phyloP scores from a whole-genome alignment of 805 yeast species.

The Schizosaccharomyces octosporus region DNA sequence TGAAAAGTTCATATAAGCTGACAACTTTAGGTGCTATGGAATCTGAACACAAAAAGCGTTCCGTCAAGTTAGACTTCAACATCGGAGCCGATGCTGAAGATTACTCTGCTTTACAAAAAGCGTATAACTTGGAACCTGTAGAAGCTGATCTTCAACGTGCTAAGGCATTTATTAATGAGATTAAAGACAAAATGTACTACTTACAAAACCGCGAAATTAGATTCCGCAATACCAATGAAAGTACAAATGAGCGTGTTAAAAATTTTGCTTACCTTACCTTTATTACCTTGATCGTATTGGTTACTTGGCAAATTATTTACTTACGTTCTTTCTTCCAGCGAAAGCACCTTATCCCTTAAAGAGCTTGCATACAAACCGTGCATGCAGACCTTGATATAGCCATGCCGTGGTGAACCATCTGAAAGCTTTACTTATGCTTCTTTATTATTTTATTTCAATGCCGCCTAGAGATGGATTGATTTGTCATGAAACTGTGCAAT shows the following conservation, averaged over 20 bases:
- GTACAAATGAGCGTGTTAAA: conserved; percentile 80
- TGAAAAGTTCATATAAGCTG: too few species aligned
- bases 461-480: too few species aligned
- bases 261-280: conserved; percentile 60
- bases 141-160: conserved; percentile 75
- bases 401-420: too few species aligned
- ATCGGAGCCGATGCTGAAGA: conserved; percentile 93
- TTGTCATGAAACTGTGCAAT: too few species aligned
- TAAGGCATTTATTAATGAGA: conserved; percentile 66
- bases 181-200: conserved; percentile 55
- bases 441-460: too few species aligned
- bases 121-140: conserved; percentile 76
- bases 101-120: conserved; percentile 84
- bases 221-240: conserved; percentile 89
- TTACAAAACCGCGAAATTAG: conserved; percentile 71
- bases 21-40: conserved; percentile 15
- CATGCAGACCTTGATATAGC: neutral
- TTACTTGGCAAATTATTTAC: conserved; percentile 80
- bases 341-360: conserved; percentile 1
- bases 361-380: neutral
- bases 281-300: conserved; percentile 20
- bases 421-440: too few species aligned
- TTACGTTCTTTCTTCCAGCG: conserved; percentile 59
- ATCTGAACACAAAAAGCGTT: conserved; percentile 24
- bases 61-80: conserved; percentile 73